phyloP scores from a whole-genome alignment of 2,329 filamentous ascomycete species.

The Fusarium acutatum region DNA sequence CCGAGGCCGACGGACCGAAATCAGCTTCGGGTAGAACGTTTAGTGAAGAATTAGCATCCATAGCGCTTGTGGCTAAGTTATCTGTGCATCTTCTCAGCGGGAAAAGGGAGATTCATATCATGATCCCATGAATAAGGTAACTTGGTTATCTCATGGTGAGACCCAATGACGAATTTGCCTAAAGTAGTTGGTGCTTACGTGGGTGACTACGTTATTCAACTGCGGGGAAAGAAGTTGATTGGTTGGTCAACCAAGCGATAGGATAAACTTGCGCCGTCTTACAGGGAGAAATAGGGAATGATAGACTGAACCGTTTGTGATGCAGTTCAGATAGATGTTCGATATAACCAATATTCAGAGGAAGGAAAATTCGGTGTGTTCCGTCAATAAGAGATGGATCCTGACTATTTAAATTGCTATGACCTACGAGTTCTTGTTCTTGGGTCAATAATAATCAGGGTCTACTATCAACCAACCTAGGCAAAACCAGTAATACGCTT shows the following conservation, averaged over 20 bases:
- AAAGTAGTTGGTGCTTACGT: background rate
- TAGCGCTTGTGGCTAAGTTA: background rate
- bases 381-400: background rate
- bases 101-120: background rate
- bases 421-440: background rate
- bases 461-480: background rate
- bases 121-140: background rate
- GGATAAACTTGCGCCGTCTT: background rate
- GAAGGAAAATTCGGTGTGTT: too few relatives aligned
- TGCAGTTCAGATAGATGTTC: background rate
- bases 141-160: background rate
- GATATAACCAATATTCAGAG: background rate
- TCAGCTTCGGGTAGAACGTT: background rate
- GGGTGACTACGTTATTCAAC: background rate
- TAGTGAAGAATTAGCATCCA: background rate
- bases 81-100: background rate
- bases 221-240: background rate
- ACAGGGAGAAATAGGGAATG: background rate
- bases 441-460: background rate
- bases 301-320: background rate
- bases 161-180: background rate
- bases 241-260: background rate
- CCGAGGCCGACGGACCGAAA: constrained; percentile 4
- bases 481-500: background rate
- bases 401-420: background rate